Percentiles rank a stretch among this genome's conserved stretches.
phyloP scores from a whole-genome alignment of 768 basidiomycete species.

The Cantharellus anzutake region DNA sequence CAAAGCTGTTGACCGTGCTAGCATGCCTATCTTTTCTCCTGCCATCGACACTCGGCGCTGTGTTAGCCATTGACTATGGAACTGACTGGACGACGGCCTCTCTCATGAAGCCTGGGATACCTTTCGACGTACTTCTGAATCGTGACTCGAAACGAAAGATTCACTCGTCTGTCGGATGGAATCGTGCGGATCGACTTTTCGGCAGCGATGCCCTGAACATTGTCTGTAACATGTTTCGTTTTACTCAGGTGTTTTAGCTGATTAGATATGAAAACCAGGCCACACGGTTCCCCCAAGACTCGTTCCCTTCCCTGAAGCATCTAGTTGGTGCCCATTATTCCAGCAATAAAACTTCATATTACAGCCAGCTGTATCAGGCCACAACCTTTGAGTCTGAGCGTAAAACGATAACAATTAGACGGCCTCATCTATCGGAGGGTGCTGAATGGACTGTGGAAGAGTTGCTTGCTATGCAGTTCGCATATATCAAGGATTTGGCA shows the following conservation, averaged over 20 bases:
- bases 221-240: slow-evolving; percentile 28
- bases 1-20: too few species aligned
- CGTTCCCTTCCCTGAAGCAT: slow-evolving; percentile 71
- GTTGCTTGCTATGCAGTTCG: slow-evolving; percentile 83
- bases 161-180: slow-evolving; percentile 78
- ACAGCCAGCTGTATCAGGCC: slow-evolving; percentile 29
- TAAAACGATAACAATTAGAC: slow-evolving; percentile 38
- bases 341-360: slow-evolving; percentile 24
- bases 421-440: slow-evolving; percentile 21
- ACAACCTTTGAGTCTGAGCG: slow-evolving; percentile 36
- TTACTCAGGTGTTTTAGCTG: background rate
- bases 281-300: slow-evolving; percentile 75
- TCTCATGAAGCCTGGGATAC: slow-evolving; percentile 80
- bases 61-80: slow-evolving; percentile 96
- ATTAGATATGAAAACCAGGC: slow-evolving; percentile 31
- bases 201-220: slow-evolving; percentile 76
- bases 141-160: slow-evolving; percentile 96
- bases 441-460: slow-evolving; percentile 71
- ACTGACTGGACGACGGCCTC: slow-evolving; percentile 95
- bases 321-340: slow-evolving; percentile 47
- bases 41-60: slow-evolving; percentile 37
- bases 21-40: slow-evolving; percentile 14
- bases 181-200: slow-evolving; percentile 69
- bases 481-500: slow-evolving; percentile 78
- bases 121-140: slow-evolving; percentile 91